Conservation (phyloP, 345 rosid genomes). For the Raphanus sativus region DNA sequence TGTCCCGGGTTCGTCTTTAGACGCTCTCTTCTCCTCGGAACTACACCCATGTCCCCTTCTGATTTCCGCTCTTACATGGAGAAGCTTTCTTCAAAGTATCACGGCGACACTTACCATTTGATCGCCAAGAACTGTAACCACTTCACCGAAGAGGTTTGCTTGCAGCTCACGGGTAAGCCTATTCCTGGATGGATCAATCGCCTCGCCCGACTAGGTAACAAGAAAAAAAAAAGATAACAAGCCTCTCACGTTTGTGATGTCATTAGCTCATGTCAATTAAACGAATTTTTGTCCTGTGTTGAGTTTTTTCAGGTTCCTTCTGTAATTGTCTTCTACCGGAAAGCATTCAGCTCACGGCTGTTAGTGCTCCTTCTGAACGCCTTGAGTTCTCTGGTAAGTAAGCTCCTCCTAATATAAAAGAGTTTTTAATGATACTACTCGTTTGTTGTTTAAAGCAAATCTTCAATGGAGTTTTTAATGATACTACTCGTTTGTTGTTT, state of each 20-base stretch:
- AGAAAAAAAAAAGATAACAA: neutral
- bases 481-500: neutral
- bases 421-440: too few relatives aligned
- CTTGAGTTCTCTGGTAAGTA: conserved; percentile 63
- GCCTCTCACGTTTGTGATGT: too few relatives aligned
- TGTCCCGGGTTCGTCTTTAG: conserved; percentile 95
- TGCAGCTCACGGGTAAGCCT: conserved; percentile 71
- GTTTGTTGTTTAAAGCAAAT: neutral
- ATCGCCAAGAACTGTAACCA: conserved; percentile 98
- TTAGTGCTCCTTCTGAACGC: conserved; percentile 74
- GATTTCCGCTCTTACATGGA: conserved; percentile 85
- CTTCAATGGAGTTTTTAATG: neutral
- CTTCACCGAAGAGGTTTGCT: conserved; percentile 78
- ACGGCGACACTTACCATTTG: conserved; percentile 90
- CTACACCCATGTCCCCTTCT: conserved; percentile 59
- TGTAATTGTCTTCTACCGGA: conserved; percentile 92
- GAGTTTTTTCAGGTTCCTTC: conserved; percentile 82
- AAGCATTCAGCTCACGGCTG: conserved; percentile 77
- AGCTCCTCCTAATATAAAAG: conserved; percentile 17
- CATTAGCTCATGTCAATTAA: too few relatives aligned
- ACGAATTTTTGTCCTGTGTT: too few relatives aligned
- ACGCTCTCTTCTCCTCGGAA: conserved; percentile 74
- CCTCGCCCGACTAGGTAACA: conserved; percentile 80
- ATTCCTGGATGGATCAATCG: conserved; percentile 98
- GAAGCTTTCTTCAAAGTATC: conserved; percentile 65